Evolutionary conservation across 345 rosid genomes (phyloP).

Genomic region (Populus nigra): DNA sequence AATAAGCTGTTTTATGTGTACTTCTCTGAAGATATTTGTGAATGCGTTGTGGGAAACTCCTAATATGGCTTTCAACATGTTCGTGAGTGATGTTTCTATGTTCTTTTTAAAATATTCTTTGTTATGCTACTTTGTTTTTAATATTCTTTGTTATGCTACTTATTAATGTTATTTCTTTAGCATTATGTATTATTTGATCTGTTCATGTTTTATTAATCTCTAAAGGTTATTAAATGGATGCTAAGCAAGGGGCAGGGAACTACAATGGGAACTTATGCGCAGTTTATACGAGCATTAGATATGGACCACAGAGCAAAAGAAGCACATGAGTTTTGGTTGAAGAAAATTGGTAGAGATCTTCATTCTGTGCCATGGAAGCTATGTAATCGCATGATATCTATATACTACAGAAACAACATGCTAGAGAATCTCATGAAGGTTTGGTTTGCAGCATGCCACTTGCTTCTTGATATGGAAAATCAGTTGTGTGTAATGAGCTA

Average conservation of each 20-base stretch:
- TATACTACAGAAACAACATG: slow-evolving; percentile 86
- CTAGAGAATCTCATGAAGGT: slow-evolving; percentile 73
- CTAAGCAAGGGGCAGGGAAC: slow-evolving; percentile 96
- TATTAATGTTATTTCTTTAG: neutral
- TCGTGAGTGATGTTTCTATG: neutral
- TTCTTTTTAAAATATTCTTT: neutral
- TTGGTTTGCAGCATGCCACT: slow-evolving; percentile 4
- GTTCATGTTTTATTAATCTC: neutral
- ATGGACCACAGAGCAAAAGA: slow-evolving; percentile 87
- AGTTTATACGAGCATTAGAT: slow-evolving; percentile 76
- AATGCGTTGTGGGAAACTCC: neutral
- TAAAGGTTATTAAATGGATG: slow-evolving; percentile 94
- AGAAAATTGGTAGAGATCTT: slow-evolving; percentile 67
- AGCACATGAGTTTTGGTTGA: slow-evolving; percentile 80
- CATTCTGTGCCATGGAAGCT: slow-evolving; percentile 91
- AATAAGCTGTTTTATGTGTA: neutral
- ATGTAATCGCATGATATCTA: slow-evolving; percentile 65
- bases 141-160: neutral
- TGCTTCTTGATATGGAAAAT: neutral
- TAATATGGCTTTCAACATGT: neutral
- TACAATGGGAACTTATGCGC: slow-evolving; percentile 76
- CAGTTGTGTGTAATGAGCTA: neutral
- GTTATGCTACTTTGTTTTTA: too few relatives aligned
- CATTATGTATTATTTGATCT: neutral
- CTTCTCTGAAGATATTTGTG: neutral